Conservation (phyloP, 2,329 filamentous ascomycete genomes). For the Fusarium bulbicola region DNA sequence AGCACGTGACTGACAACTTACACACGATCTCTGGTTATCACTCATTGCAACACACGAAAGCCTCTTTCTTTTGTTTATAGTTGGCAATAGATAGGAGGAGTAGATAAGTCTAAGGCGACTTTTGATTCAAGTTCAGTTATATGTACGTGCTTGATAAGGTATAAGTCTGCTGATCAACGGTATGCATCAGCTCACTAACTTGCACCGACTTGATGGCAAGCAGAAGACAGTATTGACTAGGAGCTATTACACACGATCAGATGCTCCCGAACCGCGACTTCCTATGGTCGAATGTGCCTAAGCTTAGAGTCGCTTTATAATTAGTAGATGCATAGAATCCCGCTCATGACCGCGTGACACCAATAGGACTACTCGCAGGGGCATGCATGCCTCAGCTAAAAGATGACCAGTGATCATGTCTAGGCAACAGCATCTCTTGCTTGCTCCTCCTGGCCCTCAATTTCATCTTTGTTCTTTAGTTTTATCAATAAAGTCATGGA, state of each 20-base stretch:
- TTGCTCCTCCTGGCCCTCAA: background rate
- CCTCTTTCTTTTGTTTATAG: background rate
- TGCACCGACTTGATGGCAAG: background rate
- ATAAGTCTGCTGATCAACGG: background rate
- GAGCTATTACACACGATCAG: too few relatives aligned
- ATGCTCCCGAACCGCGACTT: background rate
- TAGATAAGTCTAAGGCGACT: rapidly evolving
- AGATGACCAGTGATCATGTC: background rate
- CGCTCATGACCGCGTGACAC: background rate
- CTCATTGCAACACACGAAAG: background rate
- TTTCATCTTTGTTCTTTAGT: rapidly evolving
- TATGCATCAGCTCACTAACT: background rate
- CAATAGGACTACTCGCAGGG: background rate
- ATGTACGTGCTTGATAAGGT: background rate
- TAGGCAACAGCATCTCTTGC: slow-evolving; percentile 4
- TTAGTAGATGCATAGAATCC: background rate
- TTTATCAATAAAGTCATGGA: background rate
- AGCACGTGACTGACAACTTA: background rate
- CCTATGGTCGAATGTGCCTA: too few relatives aligned
- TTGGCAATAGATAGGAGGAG: too few relatives aligned
- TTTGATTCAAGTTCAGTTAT: background rate
- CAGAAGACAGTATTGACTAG: background rate
- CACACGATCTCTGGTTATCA: background rate
- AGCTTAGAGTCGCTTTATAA: too few relatives aligned
- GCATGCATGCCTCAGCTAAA: slow-evolving; percentile 10